These are phyloP conservation scores for Phytophthora cactorum DNA, from an alignment of 352 stramenopile species.

Conservation along the genomic window DNA sequence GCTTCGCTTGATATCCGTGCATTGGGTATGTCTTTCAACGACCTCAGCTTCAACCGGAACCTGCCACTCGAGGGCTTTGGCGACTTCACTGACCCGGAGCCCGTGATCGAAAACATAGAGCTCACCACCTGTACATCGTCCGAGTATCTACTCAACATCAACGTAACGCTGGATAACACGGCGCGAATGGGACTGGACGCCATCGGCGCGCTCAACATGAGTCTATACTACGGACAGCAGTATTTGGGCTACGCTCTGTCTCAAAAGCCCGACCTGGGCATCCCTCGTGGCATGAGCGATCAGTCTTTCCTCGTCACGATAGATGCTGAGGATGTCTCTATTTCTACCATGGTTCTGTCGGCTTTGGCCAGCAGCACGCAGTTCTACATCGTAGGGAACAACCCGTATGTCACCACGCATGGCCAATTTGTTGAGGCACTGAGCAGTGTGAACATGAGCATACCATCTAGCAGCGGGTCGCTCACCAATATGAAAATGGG, in stretches of 20 bases:
- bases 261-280: slow-evolving; percentile 41
- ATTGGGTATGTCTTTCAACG: slow-evolving; percentile 52
- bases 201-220: slow-evolving; percentile 73
- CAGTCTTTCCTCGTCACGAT: slow-evolving; percentile 57
- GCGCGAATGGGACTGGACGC: slow-evolving; percentile 55
- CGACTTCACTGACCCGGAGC: slow-evolving; percentile 50
- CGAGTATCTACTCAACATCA: slow-evolving; percentile 51
- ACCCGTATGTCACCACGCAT: slow-evolving; percentile 47
- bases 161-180: slow-evolving; percentile 59
- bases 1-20: slow-evolving; percentile 45
- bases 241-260: slow-evolving; percentile 71
- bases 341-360: slow-evolving; percentile 48
- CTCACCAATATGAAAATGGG: slow-evolving; percentile 26
- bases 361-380: slow-evolving; percentile 39
- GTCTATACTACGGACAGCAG: slow-evolving; percentile 60
- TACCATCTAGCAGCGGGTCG: slow-evolving; percentile 24
- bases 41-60: slow-evolving; percentile 53
- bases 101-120: slow-evolving; percentile 61
- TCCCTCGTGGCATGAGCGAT: slow-evolving; percentile 54
- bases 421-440: slow-evolving; percentile 45
- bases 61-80: slow-evolving; percentile 54
- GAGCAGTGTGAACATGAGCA: slow-evolving; percentile 56
- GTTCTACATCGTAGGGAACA: slow-evolving; percentile 62
- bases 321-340: slow-evolving; percentile 31
- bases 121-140: slow-evolving; percentile 40